These are phyloP conservation scores for Trapa bicornis DNA, from an alignment of 345 rosid genomes.

Conservation along the genomic window DNA sequence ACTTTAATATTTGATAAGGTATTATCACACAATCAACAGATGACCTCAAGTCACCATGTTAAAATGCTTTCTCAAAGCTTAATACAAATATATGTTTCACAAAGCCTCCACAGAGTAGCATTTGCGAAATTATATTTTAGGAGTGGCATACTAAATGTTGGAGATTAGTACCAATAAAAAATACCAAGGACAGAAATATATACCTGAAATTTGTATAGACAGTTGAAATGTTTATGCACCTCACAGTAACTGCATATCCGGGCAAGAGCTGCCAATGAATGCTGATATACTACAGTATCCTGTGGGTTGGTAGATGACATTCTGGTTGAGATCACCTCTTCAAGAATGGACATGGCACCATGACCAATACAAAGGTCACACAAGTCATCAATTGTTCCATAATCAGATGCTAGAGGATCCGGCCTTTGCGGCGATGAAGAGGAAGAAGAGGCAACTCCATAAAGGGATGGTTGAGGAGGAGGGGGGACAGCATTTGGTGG, in stretches of 20 bases:
- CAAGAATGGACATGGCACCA: slow-evolving; percentile 74
- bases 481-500: slow-evolving; percentile 63
- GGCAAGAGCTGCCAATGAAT: slow-evolving; percentile 49
- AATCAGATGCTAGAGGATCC: slow-evolving; percentile 83
- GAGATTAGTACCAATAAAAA: background rate
- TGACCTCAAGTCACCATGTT: background rate
- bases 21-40: background rate
- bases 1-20: background rate
- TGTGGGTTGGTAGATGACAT: slow-evolving; percentile 45
- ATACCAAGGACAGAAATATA: background rate
- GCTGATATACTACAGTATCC: slow-evolving; percentile 49
- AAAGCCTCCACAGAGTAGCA: background rate
- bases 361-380: slow-evolving; percentile 70
- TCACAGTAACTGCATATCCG: slow-evolving; percentile 83
- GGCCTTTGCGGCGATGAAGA: slow-evolving; percentile 81
- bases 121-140: no score
- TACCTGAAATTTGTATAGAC: slow-evolving; percentile 81
- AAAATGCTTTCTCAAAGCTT: background rate
- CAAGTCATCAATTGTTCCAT: slow-evolving; percentile 81
- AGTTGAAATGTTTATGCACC: slow-evolving; percentile 77
- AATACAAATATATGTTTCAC: background rate
- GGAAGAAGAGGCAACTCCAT: slow-evolving; percentile 37
- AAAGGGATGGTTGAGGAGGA: slow-evolving; percentile 51
- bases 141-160: no score
- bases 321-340: slow-evolving; percentile 66